Evolutionary conservation across 768 basidiomycete genomes (phyloP), one percentile per base, ranked within the genome.

Genomic region (Tulasnella sp.): DNA sequence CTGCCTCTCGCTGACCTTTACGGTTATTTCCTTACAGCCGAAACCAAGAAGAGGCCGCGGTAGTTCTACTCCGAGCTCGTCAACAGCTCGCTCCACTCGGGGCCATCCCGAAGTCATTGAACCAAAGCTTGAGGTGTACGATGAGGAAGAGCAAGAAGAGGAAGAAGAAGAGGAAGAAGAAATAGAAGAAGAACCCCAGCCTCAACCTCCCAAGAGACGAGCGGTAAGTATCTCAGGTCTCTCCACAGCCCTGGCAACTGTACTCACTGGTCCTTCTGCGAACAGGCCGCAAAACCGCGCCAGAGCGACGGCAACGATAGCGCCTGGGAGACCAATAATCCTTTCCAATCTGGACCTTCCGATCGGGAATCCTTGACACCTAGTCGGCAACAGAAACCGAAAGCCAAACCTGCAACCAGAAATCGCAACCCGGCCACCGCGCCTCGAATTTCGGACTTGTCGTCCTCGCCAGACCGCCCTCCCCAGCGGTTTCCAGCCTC

Each of bases 311-410:
- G 74, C 36, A 92, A 93, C 52, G 93, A 94, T 76, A 94, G 93
- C 82, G 93, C 93, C 44, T 95, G 94, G 94, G 94, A 95, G 83
- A 38, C 3, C n/a, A 94, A 94, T 83, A 95, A 96, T 81, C 90
- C 94, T 39, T 96, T 96, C 84, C 94, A 96, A 83, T 94, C 93
- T 12, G 94, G 93, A n/a, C 92, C 48, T 39, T 74, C 72, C 92
- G 6, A 68, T 68, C n/a, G 62, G 34, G 94, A 95, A 8, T 34
- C 80, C 24, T 31, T 78, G 16, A 42, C 80, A 3, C 80, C 80
- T 27, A 24, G 27, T 27, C 75, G 75, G 6, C 44, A 24, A 42
- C 72, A 38, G n/a, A 56, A 62, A 77, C 76, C 48, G 18, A 77
- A 56, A 42, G 31, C 76, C 48, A 77, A 77, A 39, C 52, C 75